Base-by-base conservation (phyloP, 2,329 filamentous ascomycete species). In the Venturia effusa region DNA sequence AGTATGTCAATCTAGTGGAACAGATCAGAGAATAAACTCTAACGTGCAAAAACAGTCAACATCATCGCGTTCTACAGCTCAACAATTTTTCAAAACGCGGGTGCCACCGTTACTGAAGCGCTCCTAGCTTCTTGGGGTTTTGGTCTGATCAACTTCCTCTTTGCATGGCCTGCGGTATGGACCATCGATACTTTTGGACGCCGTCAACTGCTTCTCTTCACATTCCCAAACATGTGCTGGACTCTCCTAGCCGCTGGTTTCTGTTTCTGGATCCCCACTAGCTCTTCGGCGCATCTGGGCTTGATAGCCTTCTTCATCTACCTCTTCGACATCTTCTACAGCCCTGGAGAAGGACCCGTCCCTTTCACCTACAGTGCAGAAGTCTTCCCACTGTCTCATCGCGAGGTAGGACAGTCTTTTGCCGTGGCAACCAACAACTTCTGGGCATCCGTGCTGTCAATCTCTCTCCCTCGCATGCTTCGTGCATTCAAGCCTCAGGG, bases 331-430 rank as follows among this genome's bases (percentile, higher is more conserved):
- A 79, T 77, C 22, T 74, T 72, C 37, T 73, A 73, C 63, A 70
- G 68, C 4, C 76, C 76, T 4, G 77, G 78, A 15, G 75, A 78
- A 70, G 78, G 78, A 1, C 77, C 83, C 4, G 86, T 89, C 8
- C 86, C 86, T 0, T 89, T 86, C 70, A 83, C 84, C 0, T 89
- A 89, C 74, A 83, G 80, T 5, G 85, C 87, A 51, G 87, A 89
- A 71, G 84, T 88, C 1, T 89, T 87, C 71, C 87, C 87, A 0
- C 80, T 89, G 0, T 87, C 84, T 1, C 86, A 89, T 71, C 81
- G 87, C 69, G 87, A 89, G 70, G 80, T 89, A 30, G 87, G 87
- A 64, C 89, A 90, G 87, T 82, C 81, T 0, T 88, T 82, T 74
- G 83, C 85, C 8, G 86, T 89, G 10, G 84, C 86, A 1, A 88